Evolutionary conservation across 495 filamentous ascomycete species (phyloP), one percentile per base, ranked within the genome.

Genomic region (Poronia punctata): DNA sequence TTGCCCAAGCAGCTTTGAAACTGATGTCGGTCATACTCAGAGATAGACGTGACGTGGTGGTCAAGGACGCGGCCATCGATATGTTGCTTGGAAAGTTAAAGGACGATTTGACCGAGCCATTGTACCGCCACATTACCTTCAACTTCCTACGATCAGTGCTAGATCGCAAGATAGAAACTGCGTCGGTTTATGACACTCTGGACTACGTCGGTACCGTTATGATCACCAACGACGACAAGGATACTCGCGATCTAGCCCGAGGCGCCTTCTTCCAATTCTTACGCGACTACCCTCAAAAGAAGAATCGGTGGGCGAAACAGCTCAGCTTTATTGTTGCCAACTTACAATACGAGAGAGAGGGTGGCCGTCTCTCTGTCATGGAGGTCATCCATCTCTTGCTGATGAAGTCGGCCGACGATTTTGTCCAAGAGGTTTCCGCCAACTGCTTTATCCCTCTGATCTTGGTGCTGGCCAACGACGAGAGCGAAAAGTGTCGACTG

Each of bases 211-310:
- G 86, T 17, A 77, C 71, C n/a, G 82, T 97, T 62, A 95, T 97
- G 89, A 85, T 98, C 42, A 95, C 84, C 17, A 96, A 95, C 59
- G 83, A 94, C 41, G 88, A 88, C 48, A 80, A 82, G 49, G 78
- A 80, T 46, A 84, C 89, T 3, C 75, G 90, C 28, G 88, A 95
- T 52, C 64, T 90, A 23, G 89, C 90, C 12, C 78, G 93, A 20
- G 86, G 86, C 15, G 83, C 80, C 17, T 98, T 93, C 62, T 79
- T 95, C 58, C 86, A 95, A 51, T 98, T 97, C 70, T 61, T 98
- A 24, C 79, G 88, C 47, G 85, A 96, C 30, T 98, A 96, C 55
- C 92, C 92, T 1, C 92, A 97, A 55, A 86, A 82, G 50, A 86
- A 85, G 57, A 82, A 79, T 46, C 71, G 93, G 3, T 87, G 88